These are phyloP conservation scores for Zygoascus meyerae DNA, from an alignment of 1,139 yeast genomes.

Conservation along the genomic window DNA sequence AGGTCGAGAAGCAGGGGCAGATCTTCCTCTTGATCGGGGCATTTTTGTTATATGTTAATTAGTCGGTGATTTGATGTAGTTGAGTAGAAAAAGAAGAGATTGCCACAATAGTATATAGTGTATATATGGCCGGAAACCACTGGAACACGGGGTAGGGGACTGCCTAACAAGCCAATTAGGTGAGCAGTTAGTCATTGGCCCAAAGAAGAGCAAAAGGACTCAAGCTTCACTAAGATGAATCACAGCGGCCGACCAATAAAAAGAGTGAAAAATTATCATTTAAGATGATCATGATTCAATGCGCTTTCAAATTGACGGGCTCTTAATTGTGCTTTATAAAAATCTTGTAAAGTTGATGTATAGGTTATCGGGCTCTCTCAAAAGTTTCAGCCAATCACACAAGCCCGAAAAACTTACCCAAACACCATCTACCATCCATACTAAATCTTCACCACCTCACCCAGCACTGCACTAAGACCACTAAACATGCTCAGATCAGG, in stretches of 20 bases:
- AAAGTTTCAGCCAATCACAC: not conserved
- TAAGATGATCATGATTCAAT: too few relatives aligned
- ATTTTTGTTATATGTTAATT: constrained; percentile 29
- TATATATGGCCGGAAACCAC: not conserved
- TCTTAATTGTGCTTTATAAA: too few relatives aligned
- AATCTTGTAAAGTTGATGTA: too few relatives aligned
- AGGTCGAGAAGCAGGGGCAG: constrained; percentile 42
- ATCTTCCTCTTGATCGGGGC: constrained; percentile 49
- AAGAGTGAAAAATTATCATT: too few relatives aligned
- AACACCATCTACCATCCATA: too few relatives aligned
- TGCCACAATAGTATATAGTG: not conserved
- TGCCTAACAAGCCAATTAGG: not conserved
- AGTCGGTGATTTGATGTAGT: constrained; percentile 5
- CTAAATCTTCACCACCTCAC: too few relatives aligned
- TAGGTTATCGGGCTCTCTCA: not conserved
- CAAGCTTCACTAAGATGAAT: too few relatives aligned
- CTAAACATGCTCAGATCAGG: constrained; percentile 6
- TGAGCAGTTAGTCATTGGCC: too few relatives aligned
- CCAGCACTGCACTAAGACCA: not conserved
- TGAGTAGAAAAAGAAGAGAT: not conserved
- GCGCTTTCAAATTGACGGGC: too few relatives aligned
- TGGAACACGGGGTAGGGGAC: not conserved
- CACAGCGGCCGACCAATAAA: too few relatives aligned
- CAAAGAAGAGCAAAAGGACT: too few relatives aligned
- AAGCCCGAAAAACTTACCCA: too few relatives aligned